phyloP scores from a whole-genome alignment of 345 rosid species.

The Eucalyptus cladocalyx region DNA sequence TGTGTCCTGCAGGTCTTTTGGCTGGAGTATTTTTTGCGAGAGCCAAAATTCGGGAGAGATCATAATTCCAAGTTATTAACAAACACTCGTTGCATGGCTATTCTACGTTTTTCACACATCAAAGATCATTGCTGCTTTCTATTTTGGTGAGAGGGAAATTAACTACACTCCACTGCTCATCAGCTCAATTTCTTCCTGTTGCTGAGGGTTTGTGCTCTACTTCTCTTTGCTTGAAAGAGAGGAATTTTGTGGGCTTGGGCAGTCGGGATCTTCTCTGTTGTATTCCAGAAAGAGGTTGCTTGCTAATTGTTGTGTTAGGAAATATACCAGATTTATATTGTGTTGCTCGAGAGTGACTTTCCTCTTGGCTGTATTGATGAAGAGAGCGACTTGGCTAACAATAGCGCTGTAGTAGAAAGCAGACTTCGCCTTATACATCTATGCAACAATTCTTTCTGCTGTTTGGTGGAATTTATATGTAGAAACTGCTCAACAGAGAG shows the following conservation, averaged over 20 bases:
- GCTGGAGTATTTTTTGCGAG: slow-evolving; percentile 89
- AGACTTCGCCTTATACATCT: background rate
- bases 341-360: background rate
- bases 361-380: background rate
- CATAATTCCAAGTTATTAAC: slow-evolving; percentile 2
- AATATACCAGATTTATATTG: background rate
- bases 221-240: background rate
- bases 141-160: background rate
- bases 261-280: background rate
- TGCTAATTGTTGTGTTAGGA: background rate
- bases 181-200: background rate
- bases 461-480: background rate
- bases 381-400: background rate
- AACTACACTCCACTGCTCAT: background rate
- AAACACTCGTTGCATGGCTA: background rate
- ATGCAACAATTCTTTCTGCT: background rate
- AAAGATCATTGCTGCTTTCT: background rate
- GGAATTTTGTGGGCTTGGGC: background rate
- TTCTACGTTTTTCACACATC: background rate
- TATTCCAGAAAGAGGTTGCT: background rate
- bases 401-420: background rate
- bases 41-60: slow-evolving; percentile 78
- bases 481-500: background rate
- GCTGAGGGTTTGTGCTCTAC: background rate
- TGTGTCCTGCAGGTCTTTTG: slow-evolving; percentile 47